A percentile compares a stretch with the other conserved stretches of the same genome.
Evolutionary conservation across 1,284 basidiomycete genomes (phyloP).

Genomic region (Neonothopanus nambi): DNA sequence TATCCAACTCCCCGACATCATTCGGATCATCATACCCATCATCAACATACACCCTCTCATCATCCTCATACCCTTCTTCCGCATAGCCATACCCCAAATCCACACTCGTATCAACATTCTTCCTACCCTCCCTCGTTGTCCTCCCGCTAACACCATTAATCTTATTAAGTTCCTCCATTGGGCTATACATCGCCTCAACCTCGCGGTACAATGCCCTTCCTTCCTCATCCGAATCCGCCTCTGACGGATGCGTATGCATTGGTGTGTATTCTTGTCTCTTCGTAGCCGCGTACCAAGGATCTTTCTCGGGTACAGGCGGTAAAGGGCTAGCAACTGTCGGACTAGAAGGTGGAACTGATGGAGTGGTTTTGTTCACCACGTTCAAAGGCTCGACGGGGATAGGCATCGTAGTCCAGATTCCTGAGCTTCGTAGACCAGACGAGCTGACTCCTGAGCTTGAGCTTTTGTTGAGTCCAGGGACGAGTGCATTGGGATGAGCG

Average conservation of each 20-base stretch:
- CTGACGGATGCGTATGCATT: conserved; percentile 8
- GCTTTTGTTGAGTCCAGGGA: not conserved
- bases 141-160: not conserved
- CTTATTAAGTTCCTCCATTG: not conserved
- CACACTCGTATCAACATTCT: not conserved
- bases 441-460: too few species aligned
- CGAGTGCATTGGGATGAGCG: not conserved
- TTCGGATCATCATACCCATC: conserved; percentile 14
- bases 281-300: too few species aligned
- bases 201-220: conserved; percentile 2
- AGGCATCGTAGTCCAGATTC: too few species aligned
- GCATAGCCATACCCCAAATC: conserved; percentile 15
- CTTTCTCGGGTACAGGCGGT: too few species aligned
- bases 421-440: too few species aligned
- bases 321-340: too few species aligned
- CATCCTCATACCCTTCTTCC: conserved; percentile 14
- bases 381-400: too few species aligned
- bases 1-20: conserved; percentile 3
- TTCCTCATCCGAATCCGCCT: conserved; percentile 10
- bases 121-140: not conserved
- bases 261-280: not conserved
- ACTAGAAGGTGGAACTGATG: too few species aligned
- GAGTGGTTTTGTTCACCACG: too few species aligned
- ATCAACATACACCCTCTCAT: conserved; percentile 17
- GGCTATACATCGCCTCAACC: conserved; percentile 5